These are phyloP conservation scores for Globisporangium carolinianum DNA, from an alignment of 352 stramenopile genomes.

Conservation along the genomic window DNA sequence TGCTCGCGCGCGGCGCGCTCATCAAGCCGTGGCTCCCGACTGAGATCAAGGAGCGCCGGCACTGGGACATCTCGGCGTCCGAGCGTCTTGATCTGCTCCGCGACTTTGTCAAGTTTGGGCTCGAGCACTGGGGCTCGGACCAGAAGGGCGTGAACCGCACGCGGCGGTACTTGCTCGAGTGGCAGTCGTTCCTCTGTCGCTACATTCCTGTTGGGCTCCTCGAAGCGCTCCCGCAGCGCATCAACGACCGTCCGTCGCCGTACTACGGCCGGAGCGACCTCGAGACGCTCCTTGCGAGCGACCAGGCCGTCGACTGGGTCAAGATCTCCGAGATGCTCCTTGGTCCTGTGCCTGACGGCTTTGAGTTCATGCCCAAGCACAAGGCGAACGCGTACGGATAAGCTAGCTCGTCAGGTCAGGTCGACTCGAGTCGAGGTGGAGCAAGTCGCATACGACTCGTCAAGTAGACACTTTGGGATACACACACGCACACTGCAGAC, in stretches of 20 bases:
- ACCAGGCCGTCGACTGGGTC: conserved; percentile 96
- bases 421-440: too few relatives aligned
- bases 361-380: conserved; percentile 97
- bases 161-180: conserved; percentile 98
- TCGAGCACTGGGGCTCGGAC: conserved; percentile 99
- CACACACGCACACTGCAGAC: too few relatives aligned
- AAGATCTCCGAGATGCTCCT: conserved; percentile 99
- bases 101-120: conserved; percentile 95
- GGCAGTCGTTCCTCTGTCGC: conserved; percentile 96
- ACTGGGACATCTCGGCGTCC: conserved; percentile 95
- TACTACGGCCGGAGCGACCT: conserved; percentile 94
- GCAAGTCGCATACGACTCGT: too few relatives aligned
- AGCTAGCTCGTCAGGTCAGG: too few relatives aligned
- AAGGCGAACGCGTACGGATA: conserved; percentile 92
- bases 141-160: conserved; percentile 97
- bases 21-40: conserved; percentile 99
- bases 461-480: too few relatives aligned
- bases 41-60: conserved; percentile 97
- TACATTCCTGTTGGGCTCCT: conserved; percentile 98
- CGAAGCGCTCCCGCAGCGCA: conserved; percentile 92
- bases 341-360: conserved; percentile 88
- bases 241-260: conserved; percentile 94
- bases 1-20: conserved; percentile 90
- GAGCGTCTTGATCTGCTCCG: conserved; percentile 94
- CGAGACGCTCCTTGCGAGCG: conserved; percentile 97